Conservation (phyloP, 2,329 filamentous ascomycete species). For the Dactylellina sp. region DNA sequence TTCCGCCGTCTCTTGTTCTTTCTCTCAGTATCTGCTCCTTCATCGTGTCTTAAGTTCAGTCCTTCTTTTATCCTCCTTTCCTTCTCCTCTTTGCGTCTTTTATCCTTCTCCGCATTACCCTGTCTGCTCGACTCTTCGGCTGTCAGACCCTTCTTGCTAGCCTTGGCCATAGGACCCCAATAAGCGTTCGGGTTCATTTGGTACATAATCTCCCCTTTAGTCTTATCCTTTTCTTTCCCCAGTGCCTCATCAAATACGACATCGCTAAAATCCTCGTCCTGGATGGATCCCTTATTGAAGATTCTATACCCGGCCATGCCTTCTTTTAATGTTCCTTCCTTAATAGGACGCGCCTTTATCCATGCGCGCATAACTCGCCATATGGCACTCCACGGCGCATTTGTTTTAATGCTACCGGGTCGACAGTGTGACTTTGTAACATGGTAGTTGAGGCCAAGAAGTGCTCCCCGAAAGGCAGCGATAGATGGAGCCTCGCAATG, state of each 20-base stretch:
- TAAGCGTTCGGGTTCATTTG: slow-evolving; percentile 90
- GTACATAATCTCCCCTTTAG: slow-evolving; percentile 79
- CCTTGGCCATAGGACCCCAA: slow-evolving; percentile 83
- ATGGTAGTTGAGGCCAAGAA: slow-evolving; percentile 82
- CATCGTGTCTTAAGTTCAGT: no score
- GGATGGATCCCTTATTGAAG: slow-evolving; percentile 61
- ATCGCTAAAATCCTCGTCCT: slow-evolving; percentile 65
- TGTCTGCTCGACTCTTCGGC: slow-evolving; percentile 43
- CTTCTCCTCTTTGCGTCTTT: slow-evolving; percentile 41
- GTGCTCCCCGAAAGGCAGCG: slow-evolving; percentile 81
- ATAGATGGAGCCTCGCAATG: slow-evolving; percentile 84
- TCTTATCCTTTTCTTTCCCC: slow-evolving; percentile 75
- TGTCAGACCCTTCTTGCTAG: slow-evolving; percentile 44
- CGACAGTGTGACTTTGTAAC: slow-evolving; percentile 89
- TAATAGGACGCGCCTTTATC: slow-evolving; percentile 83
- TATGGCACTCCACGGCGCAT: slow-evolving; percentile 88
- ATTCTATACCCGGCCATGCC: slow-evolving; percentile 79
- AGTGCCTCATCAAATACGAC: slow-evolving; percentile 84
- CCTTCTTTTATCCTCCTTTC: slow-evolving; percentile 5
- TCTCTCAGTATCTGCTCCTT: neutral
- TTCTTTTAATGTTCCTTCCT: slow-evolving; percentile 75
- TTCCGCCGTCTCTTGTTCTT: slow-evolving; percentile 4
- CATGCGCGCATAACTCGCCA: slow-evolving; percentile 96
- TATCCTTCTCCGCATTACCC: slow-evolving; percentile 53
- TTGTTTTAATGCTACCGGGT: slow-evolving; percentile 89